Evolutionary conservation across 2,329 filamentous ascomycete species (phyloP).

Genomic region (Sporothrix brunneoviolacea): DNA sequence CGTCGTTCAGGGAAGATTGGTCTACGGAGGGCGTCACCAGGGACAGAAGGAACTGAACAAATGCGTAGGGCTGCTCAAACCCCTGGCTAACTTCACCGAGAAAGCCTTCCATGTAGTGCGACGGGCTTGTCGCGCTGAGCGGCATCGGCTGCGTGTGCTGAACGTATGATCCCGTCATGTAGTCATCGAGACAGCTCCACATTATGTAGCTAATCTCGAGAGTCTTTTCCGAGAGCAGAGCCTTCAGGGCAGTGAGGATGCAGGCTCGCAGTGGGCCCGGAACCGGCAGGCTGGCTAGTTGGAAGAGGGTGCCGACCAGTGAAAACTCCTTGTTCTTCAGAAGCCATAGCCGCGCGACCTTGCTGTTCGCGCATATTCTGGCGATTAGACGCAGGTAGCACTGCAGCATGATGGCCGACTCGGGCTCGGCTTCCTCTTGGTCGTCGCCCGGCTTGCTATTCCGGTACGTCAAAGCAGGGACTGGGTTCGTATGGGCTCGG

Average conservation of each 20-base stretch:
- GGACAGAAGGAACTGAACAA: slow-evolving; percentile 68
- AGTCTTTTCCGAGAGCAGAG: slow-evolving; percentile 69
- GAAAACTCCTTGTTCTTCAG: slow-evolving; percentile 54
- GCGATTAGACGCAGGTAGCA: slow-evolving; percentile 85
- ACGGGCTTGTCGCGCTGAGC: slow-evolving; percentile 25
- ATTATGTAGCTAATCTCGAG: slow-evolving; percentile 61
- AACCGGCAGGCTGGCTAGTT: slow-evolving; percentile 70
- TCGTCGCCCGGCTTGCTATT: slow-evolving; percentile 56
- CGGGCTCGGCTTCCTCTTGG: slow-evolving; percentile 74
- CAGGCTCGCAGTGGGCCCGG: slow-evolving; percentile 73
- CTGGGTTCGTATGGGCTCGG: slow-evolving; percentile 58
- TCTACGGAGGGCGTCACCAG: slow-evolving; percentile 62
- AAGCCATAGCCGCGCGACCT: slow-evolving; percentile 65
- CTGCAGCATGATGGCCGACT: slow-evolving; percentile 94
- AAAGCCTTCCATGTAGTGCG: slow-evolving; percentile 51
- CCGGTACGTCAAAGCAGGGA: slow-evolving; percentile 49
- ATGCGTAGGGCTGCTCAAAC: slow-evolving; percentile 80
- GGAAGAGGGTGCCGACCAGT: slow-evolving; percentile 67
- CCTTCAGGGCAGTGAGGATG: slow-evolving; percentile 70
- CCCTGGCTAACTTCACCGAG: slow-evolving; percentile 68
- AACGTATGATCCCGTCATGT: slow-evolving; percentile 58
- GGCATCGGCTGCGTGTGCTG: slow-evolving; percentile 27
- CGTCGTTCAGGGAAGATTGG: slow-evolving; percentile 60
- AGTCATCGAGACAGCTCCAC: slow-evolving; percentile 76
- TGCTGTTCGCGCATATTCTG: slow-evolving; percentile 71